A percentile compares a stretch with the other conserved stretches of the same genome.
These are phyloP conservation scores for Gigaspora rosea DNA, from an alignment of 192 early-diverging fungal genomes.

Conservation along the genomic window DNA sequence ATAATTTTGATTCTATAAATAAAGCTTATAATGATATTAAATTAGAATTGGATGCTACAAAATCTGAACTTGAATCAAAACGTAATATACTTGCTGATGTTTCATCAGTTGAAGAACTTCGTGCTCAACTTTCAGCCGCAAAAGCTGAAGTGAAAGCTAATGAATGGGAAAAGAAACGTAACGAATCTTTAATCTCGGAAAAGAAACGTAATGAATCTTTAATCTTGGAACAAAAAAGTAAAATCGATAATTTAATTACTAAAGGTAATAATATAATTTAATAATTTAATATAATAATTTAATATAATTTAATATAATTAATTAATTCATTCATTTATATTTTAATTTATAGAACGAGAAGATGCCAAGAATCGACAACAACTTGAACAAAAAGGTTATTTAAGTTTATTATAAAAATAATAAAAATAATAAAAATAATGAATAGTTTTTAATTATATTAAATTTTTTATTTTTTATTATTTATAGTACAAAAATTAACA, in stretches of 20 bases:
- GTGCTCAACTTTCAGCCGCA: not conserved
- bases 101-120: not conserved
- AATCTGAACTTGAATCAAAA: not conserved
- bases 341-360: too few species aligned
- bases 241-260: not conserved
- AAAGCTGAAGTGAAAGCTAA: conserved; percentile 1
- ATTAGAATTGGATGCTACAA: not conserved
- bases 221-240: not conserved
- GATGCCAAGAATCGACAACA: not conserved
- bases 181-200: not conserved
- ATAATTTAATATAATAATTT: not conserved
- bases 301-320: not conserved
- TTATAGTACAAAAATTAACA: not conserved
- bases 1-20: not conserved
- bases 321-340: too few species aligned
- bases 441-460: too few species aligned
- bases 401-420: too few species aligned
- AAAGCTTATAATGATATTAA: not conserved
- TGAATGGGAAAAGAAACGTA: conserved; percentile 7
- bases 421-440: too few species aligned
- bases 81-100: not conserved
- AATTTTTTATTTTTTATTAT: not conserved
- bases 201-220: conserved; percentile 2
- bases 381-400: not conserved
- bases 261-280: too few species aligned